Evolutionary conservation across 768 basidiomycete genomes (phyloP).

Genomic region (Termitomyces sp.): DNA sequence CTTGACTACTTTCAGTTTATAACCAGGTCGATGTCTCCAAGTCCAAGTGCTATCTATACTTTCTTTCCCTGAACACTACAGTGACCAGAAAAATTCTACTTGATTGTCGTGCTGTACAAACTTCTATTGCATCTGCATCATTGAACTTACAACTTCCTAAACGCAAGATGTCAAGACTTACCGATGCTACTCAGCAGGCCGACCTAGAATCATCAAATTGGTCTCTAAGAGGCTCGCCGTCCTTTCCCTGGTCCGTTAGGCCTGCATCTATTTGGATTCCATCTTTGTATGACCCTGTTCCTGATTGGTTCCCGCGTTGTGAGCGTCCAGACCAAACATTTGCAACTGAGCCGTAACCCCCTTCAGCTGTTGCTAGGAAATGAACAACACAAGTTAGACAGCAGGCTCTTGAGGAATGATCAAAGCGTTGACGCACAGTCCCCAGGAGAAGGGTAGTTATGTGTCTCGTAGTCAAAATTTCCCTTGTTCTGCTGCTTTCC

Average conservation of each 20-base stretch:
- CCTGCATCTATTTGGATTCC: constrained; percentile 4
- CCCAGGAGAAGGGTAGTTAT: constrained; percentile 12
- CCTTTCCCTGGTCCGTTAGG: constrained; percentile 17
- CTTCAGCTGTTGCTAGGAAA: constrained; percentile 20
- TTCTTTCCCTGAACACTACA: too few relatives aligned
- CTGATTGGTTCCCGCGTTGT: constrained; percentile 19
- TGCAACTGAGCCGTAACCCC: constrained; percentile 20
- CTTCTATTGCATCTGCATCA: neutral
- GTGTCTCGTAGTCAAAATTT: constrained; percentile 8
- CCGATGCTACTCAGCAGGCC: neutral
- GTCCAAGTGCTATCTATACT: too few relatives aligned
- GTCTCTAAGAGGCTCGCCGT: constrained; percentile 15
- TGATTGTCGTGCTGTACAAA: too few relatives aligned
- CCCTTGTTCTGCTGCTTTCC: neutral
- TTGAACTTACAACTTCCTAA: too few relatives aligned
- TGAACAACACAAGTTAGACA: neutral
- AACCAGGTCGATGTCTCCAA: too few relatives aligned
- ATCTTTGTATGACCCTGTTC: constrained; percentile 5
- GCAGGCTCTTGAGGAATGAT: neutral
- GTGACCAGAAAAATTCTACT: too few relatives aligned
- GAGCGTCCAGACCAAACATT: constrained; percentile 24
- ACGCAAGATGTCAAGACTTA: neutral
- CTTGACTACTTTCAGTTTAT: too few relatives aligned
- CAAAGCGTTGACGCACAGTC: constrained; percentile 7
- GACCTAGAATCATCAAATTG: constrained; percentile 13